phyloP scores from a whole-genome alignment of 768 basidiomycete species.

The Russula earlei region DNA sequence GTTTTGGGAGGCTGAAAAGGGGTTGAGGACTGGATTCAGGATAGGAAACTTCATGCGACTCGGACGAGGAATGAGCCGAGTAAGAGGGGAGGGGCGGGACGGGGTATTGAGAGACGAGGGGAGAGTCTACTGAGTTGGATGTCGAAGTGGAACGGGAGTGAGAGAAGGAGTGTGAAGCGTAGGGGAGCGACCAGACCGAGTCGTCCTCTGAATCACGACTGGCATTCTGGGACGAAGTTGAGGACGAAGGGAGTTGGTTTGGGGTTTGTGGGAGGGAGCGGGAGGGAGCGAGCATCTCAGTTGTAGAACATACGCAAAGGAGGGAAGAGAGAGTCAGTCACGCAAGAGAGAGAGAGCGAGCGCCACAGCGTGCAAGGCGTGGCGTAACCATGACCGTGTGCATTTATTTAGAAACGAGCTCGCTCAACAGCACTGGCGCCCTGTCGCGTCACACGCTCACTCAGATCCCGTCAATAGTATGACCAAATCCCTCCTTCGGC shows the following conservation, averaged over 20 bases:
- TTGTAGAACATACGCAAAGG: not conserved
- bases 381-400: too few species aligned
- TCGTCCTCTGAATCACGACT: slow-evolving; percentile 21
- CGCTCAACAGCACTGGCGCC: too few species aligned
- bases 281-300: slow-evolving; percentile 18
- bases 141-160: slow-evolving; percentile 22
- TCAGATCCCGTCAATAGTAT: too few species aligned
- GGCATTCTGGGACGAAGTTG: slow-evolving; percentile 8
- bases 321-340: too few species aligned
- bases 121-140: slow-evolving; percentile 25
- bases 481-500: too few species aligned
- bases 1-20: slow-evolving; percentile 35
- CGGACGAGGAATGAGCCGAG: slow-evolving; percentile 33
- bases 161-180: slow-evolving; percentile 17
- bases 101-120: slow-evolving; percentile 22
- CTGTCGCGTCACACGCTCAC: too few species aligned
- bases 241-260: slow-evolving; percentile 9
- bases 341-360: too few species aligned
- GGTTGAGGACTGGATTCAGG: slow-evolving; percentile 29
- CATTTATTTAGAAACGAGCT: too few species aligned
- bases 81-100: slow-evolving; percentile 27
- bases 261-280: slow-evolving; percentile 15
- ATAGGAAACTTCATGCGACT: slow-evolving; percentile 31
- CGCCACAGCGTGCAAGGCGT: too few species aligned
- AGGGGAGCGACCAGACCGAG: slow-evolving; percentile 24